These are phyloP conservation scores for Backusella morwellensis DNA, from an alignment of 192 early-diverging fungal genomes.

Conservation along the genomic window DNA sequence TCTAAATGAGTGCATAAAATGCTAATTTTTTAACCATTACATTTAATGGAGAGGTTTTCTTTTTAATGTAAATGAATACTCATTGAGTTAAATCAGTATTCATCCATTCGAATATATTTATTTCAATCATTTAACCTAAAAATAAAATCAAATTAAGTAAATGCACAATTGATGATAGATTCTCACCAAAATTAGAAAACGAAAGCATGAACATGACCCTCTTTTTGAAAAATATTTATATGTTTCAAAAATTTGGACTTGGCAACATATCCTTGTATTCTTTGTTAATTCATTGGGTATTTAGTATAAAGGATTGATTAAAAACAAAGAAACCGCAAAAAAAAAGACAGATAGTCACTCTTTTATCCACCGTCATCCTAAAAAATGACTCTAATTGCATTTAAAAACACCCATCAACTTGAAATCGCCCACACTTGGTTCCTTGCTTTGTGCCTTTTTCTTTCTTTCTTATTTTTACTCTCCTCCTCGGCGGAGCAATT, in stretches of 20 bases:
- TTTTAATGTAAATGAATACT: too few relatives aligned
- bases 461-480: too few relatives aligned
- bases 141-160: neutral
- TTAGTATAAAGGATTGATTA: neutral
- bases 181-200: neutral
- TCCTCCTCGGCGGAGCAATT: too few relatives aligned
- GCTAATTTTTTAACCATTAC: neutral
- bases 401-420: too few relatives aligned
- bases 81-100: too few relatives aligned
- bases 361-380: too few relatives aligned
- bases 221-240: neutral
- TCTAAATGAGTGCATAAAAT: neutral
- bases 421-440: too few relatives aligned
- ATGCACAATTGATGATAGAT: neutral
- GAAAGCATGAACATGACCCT: neutral
- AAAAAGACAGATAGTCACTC: too few relatives aligned
- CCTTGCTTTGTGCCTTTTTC: too few relatives aligned
- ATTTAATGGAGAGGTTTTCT: neutral
- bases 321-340: too few relatives aligned
- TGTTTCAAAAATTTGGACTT: neutral
- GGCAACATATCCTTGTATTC: neutral
- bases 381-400: too few relatives aligned
- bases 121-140: neutral
- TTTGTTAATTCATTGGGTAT: neutral
- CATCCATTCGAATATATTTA: neutral